phyloP scores from a whole-genome alignment of 345 rosid genomes.

The Corchorus olitorius region DNA sequence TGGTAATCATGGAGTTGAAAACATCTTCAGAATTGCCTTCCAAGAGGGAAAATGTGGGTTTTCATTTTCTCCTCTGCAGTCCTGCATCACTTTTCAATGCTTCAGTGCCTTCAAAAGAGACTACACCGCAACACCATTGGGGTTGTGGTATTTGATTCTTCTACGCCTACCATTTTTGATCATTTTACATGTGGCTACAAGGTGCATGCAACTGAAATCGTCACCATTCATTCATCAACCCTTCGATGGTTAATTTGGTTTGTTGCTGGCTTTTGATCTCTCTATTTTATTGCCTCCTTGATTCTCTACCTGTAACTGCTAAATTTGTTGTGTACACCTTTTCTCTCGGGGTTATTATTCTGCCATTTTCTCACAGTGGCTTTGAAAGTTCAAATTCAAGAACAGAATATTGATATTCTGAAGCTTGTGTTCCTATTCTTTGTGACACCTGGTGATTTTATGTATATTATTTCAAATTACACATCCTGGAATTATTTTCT shows the following conservation, averaged over 20 bases:
- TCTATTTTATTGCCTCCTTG: background rate
- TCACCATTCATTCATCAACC: background rate
- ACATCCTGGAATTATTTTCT: background rate
- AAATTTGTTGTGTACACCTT: background rate
- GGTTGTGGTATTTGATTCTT: background rate
- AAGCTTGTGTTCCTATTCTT: background rate
- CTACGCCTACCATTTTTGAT: slow-evolving; percentile 5
- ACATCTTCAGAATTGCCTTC: background rate
- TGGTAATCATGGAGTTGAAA: background rate
- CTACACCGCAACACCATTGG: background rate
- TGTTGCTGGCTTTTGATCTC: background rate
- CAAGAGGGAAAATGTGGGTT: background rate
- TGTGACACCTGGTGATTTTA: background rate
- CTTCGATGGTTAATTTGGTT: background rate
- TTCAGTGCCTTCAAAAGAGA: background rate
- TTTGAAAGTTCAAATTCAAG: background rate
- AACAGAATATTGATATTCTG: background rate
- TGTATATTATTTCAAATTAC: background rate
- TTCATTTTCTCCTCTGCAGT: slow-evolving; percentile 2
- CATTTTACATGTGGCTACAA: background rate
- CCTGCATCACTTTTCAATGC: background rate
- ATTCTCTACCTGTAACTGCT: background rate
- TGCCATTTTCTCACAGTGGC: background rate
- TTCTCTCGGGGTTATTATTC: background rate
- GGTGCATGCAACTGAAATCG: background rate